These are phyloP conservation scores for Adiantum capillusveneris DNA, from an alignment of 75 land plant genomes.

Conservation along the genomic window DNA sequence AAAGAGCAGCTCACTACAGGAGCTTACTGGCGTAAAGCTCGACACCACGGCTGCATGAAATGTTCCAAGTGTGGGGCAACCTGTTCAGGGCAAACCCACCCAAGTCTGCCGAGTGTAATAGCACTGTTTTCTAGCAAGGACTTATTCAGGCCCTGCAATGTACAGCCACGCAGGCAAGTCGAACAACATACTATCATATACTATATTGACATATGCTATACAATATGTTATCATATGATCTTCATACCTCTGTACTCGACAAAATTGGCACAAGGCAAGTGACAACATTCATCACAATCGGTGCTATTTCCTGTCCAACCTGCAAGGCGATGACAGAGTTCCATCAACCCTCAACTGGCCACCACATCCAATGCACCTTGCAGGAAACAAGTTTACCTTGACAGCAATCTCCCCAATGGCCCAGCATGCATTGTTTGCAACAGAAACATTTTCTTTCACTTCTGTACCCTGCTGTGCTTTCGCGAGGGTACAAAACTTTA, in stretches of 20 bases:
- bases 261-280: constrained; percentile 79
- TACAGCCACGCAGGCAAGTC: no score
- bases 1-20: not conserved
- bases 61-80: constrained; percentile 96
- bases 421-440: constrained; percentile 99
- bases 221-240: not conserved
- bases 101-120: constrained; percentile 91
- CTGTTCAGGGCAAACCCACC: constrained; percentile 95
- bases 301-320: constrained; percentile 79
- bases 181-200: constrained; percentile 4
- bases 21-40: constrained; percentile 73
- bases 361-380: no score
- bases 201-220: not conserved
- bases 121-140: constrained; percentile 97
- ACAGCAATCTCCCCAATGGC: constrained; percentile 98
- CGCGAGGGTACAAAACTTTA: not conserved
- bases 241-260: constrained; percentile 70
- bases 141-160: constrained; percentile 74
- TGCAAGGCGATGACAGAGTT: constrained; percentile 15
- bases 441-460: constrained; percentile 74
- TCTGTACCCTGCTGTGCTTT: constrained; percentile 44
- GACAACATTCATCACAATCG: constrained; percentile 72
- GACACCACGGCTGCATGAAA: constrained; percentile 93
- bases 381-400: constrained; percentile 55
- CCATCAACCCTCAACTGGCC: no score